Base-by-base conservation (phyloP, 2,329 filamentous ascomycete species). In the Fusarium burgessii region DNA sequence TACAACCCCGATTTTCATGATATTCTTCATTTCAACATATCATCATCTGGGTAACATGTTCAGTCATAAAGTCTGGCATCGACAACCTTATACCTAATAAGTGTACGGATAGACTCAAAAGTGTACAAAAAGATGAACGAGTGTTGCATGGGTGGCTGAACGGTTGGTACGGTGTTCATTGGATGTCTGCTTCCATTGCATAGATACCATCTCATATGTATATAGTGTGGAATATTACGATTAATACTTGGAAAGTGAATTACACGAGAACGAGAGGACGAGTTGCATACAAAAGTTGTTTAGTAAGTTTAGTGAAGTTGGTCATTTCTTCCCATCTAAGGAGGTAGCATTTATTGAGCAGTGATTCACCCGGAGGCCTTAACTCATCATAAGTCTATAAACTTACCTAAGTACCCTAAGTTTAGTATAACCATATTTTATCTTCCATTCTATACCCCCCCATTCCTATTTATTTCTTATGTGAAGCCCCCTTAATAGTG, bases 151-250 rank as follows among this genome's bases (percentile, higher is more conserved):
- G 52, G 57, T 50, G 47, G 58, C 32, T 52, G 54, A 58, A 67
- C 55, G 62, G 50, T 45, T 51, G 55, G 63, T 32, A 51, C 29
- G 60, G 66, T 73, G 62, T 71, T 74, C 62, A 43, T 61, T 25
- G 69, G 69, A 50, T 68, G 66, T 59, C 51, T 62, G 27, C 67
- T 70, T 73, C 29, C 29, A 29, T 29, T 36, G 42, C 71, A 58
- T 74, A 71, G 66, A 76, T 76, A 76, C 72, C 74, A 73, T 76
- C 56, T 71, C 59, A 63, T 58, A 65, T 69, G 56, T 58, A 63
- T 41, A 72, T 67, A 62, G 49, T 65, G 57, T 62, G 50, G 54
- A 73, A 66, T 70, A 62, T 65, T 50, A 70, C 67, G 49, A 69
- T 55, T 59, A 62, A 58, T 59, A 58, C 54, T 36, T 35, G 40